Evolutionary conservation across 1,139 yeast species (phyloP).

Genomic region (Nematodospora anomalae): DNA sequence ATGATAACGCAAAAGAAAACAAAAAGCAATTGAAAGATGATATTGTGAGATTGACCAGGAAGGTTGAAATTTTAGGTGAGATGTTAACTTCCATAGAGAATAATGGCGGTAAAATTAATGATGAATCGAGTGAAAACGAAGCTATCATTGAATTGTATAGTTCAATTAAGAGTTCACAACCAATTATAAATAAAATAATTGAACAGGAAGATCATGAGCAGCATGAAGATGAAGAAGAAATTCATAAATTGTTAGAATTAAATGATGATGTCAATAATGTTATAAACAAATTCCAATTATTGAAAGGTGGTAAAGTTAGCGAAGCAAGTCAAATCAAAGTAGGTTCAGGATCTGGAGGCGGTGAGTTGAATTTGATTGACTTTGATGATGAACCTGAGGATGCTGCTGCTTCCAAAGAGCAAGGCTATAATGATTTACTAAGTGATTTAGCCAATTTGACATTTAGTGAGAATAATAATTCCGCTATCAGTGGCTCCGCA

Average conservation of each 20-base stretch:
- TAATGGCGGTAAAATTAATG: constrained; percentile 49
- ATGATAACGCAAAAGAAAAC: constrained; percentile 68
- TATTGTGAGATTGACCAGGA: constrained; percentile 78
- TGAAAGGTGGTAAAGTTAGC: constrained; percentile 63
- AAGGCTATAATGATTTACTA: constrained; percentile 63
- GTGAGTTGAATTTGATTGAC: constrained; percentile 67
- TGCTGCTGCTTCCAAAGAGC: constrained; percentile 40
- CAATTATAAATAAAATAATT: constrained; percentile 81
- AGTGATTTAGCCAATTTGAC: constrained; percentile 69
- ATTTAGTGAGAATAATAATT: constrained; percentile 30
- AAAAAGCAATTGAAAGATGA: constrained; percentile 82
- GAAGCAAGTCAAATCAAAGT: constrained; percentile 61
- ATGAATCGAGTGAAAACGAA: constrained; percentile 66
- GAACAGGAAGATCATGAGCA: constrained; percentile 53
- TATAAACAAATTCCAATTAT: constrained; percentile 62
- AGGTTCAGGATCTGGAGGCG: constrained; percentile 34
- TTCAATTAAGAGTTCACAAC: constrained; percentile 80
- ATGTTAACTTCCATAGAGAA: constrained; percentile 67
- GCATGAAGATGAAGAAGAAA: constrained; percentile 57
- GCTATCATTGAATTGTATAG: constrained; percentile 78
- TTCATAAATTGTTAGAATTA: constrained; percentile 62
- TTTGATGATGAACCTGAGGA: constrained; percentile 64
- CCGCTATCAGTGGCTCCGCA: constrained; percentile 19
- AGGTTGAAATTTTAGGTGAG: constrained; percentile 87
- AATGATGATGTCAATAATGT: constrained; percentile 78